A percentile compares a stretch with the other conserved stretches of the same genome.
phyloP scores from a whole-genome alignment of 768 basidiomycete genomes.

The Leccinum truebloodii region DNA sequence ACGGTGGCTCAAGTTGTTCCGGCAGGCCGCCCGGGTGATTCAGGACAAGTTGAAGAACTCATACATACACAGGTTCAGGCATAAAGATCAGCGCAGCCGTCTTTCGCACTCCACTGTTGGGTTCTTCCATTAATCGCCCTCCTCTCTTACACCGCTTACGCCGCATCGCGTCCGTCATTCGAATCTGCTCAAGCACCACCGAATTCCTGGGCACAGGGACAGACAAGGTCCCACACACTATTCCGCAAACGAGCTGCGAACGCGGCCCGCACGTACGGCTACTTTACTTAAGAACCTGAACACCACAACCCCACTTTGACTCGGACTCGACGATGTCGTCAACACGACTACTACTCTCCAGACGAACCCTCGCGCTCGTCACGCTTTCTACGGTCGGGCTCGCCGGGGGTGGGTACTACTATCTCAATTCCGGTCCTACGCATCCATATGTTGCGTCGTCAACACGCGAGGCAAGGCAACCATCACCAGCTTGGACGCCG shows the following conservation, averaged over 20 bases:
- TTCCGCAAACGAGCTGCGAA: background rate
- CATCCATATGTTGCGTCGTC: conserved; percentile 52
- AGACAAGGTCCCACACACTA: background rate
- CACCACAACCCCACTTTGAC: background rate
- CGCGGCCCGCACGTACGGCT: background rate
- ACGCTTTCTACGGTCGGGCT: conserved; percentile 54
- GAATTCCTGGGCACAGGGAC: background rate
- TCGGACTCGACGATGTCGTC: conserved; percentile 6
- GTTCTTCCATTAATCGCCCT: background rate
- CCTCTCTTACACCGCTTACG: background rate
- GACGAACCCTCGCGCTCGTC: conserved; percentile 53
- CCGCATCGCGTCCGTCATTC: background rate
- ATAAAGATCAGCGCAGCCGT: background rate
- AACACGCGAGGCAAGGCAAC: conserved; percentile 64
- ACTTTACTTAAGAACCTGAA: background rate
- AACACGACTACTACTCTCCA: conserved; percentile 46
- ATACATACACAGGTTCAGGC: background rate
- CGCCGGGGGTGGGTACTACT: conserved; percentile 65
- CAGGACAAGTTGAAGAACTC: background rate
- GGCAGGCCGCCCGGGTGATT: background rate
- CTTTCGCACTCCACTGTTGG: background rate
- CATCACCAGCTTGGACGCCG: conserved; percentile 79
- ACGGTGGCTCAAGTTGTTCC: background rate
- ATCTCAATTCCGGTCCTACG: conserved; percentile 71
- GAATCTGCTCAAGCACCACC: background rate